Conservation (phyloP, 2,329 filamentous ascomycete genomes). For the Botryotinia narcissicola region DNA sequence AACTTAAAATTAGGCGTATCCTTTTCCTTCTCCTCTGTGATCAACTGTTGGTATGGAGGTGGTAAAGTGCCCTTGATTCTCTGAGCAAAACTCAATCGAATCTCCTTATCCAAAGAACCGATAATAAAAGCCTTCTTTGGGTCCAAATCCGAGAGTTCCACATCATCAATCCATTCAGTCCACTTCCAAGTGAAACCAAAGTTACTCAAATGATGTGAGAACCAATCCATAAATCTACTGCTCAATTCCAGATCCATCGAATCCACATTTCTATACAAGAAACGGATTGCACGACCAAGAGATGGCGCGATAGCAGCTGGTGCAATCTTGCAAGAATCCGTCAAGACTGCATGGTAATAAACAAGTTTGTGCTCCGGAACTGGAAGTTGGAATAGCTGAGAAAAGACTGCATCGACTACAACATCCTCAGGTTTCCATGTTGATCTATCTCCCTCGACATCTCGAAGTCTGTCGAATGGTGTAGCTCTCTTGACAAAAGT, state of each 20-base stretch:
- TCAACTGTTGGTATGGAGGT: conserved; percentile 74
- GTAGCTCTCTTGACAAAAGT: conserved; percentile 94
- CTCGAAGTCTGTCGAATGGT: conserved; percentile 82
- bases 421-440: conserved; percentile 99
- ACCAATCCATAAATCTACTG: conserved; percentile 94
- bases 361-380: conserved; percentile 88
- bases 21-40: conserved; percentile 84
- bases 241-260: conserved; percentile 82
- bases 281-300: conserved; percentile 87
- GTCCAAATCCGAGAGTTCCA: conserved; percentile 71
- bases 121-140: conserved; percentile 92
- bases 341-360: conserved; percentile 94
- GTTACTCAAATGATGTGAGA: conserved; percentile 95
- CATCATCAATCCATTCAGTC: conserved; percentile 92
- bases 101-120: conserved; percentile 92
- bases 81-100: conserved; percentile 92
- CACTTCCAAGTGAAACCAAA: conserved; percentile 99
- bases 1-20: conserved; percentile 97
- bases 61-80: conserved; percentile 93
- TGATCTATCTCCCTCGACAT: conserved; percentile 60
- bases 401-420: conserved; percentile 95
- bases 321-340: conserved; percentile 92
- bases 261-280: conserved; percentile 78
- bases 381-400: conserved; percentile 86
- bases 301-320: conserved; percentile 95